Evolutionary conservation across 306 rosid genomes (phyloP).

Genomic region (Cucurbita ficifolia): DNA sequence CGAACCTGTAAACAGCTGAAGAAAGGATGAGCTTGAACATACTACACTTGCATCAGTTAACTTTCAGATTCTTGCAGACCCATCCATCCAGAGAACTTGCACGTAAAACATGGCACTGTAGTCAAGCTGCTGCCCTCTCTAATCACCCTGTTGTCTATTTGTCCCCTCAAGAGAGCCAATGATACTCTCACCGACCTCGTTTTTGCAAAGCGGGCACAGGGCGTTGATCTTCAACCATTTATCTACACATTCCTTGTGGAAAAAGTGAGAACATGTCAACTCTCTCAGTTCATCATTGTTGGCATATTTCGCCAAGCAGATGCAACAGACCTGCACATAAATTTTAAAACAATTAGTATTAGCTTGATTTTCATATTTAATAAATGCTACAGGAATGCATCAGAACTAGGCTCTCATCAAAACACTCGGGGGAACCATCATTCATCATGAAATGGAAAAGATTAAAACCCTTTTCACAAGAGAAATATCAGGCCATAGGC

Average conservation of each 20-base stretch:
- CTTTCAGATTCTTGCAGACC: not conserved
- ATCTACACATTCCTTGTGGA: constrained; percentile 90
- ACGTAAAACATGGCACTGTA: not conserved
- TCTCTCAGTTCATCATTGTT: constrained; percentile 83
- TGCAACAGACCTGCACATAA: constrained; percentile 71
- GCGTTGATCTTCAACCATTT: constrained; percentile 94
- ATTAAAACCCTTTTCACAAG: not conserved
- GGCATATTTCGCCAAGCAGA: constrained; percentile 76
- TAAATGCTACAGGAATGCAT: not conserved
- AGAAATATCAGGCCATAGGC: not conserved
- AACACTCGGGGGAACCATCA: not conserved
- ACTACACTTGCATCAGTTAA: not conserved
- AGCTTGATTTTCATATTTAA: not conserved
- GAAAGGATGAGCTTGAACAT: not conserved
- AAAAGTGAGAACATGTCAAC: constrained; percentile 81
- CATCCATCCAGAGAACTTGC: not conserved
- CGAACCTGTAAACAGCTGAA: not conserved
- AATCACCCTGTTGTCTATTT: constrained; percentile 30
- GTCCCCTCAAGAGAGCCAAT: constrained; percentile 22
- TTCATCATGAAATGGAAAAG: not conserved
- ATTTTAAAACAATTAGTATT: not conserved
- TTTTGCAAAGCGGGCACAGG: constrained; percentile 84
- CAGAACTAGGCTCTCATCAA: not conserved
- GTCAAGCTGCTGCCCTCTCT: not conserved
- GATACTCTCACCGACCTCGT: constrained; percentile 46